phyloP scores from a whole-genome alignment of 164 flowering plant genomes.

The Warburgia ugandensis region DNA sequence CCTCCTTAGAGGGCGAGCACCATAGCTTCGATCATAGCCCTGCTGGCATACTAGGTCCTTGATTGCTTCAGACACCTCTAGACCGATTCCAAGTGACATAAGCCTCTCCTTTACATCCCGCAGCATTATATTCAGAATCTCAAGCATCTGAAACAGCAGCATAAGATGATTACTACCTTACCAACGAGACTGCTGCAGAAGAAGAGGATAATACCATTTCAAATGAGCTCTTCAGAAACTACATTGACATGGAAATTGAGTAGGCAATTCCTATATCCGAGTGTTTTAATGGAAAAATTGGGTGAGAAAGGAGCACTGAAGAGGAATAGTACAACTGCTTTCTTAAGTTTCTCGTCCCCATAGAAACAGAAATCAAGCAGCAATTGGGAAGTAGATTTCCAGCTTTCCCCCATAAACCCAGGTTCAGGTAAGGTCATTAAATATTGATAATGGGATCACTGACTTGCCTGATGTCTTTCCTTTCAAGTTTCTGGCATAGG shows the following conservation, averaged over 20 bases:
- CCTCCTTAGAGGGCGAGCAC: constrained; percentile 78
- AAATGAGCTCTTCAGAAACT: too few relatives aligned
- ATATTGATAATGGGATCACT: too few relatives aligned
- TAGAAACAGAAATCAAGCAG: background rate
- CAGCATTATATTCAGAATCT: constrained; percentile 60
- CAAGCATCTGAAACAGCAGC: constrained; percentile 52
- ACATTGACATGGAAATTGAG: too few relatives aligned
- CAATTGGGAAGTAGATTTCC: background rate
- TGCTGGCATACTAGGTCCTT: constrained; percentile 55
- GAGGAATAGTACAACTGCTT: too few relatives aligned
- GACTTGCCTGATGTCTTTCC: too few relatives aligned
- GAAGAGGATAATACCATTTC: too few relatives aligned
- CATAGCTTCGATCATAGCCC: constrained; percentile 60
- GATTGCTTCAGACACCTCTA: constrained; percentile 62
- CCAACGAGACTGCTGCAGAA: background rate
- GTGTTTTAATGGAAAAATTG: too few relatives aligned
- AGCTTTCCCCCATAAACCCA: background rate
- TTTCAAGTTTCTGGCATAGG: too few relatives aligned
- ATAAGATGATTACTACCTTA: background rate
- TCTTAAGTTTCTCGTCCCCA: too few relatives aligned
- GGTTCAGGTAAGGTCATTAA: too few relatives aligned
- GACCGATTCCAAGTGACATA: constrained; percentile 40
- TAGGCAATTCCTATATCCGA: too few relatives aligned
- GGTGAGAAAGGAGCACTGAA: too few relatives aligned
- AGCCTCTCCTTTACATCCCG: constrained; percentile 63